Conservation (phyloP, 108 stramenopile genomes). For the Aurantiochytrium sp. region DNA sequence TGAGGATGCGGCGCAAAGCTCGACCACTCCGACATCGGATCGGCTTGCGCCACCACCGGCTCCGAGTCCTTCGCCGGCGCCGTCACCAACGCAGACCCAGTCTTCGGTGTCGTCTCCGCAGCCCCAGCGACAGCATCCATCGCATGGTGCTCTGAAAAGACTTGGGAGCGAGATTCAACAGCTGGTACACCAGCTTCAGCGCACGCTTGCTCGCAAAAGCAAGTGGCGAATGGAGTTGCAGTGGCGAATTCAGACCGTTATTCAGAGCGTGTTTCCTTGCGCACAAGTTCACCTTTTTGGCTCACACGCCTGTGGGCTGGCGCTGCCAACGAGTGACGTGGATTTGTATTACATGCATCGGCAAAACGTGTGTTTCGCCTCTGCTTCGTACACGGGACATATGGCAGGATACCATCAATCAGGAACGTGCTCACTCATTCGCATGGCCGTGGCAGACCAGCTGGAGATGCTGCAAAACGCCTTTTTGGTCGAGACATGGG, state of each 20-base stretch:
- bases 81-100: too few relatives aligned
- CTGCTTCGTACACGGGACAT: background rate
- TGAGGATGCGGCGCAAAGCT: too few relatives aligned
- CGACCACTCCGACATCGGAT: too few relatives aligned
- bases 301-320: background rate
- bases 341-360: background rate
- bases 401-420: background rate
- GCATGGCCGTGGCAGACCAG: background rate
- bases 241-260: background rate
- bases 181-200: background rate
- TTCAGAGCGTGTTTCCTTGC: background rate
- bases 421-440: background rate
- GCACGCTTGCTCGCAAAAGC: background rate
- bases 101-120: too few relatives aligned
- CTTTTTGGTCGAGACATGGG: background rate
- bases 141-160: too few relatives aligned
- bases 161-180: background rate
- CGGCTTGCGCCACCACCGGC: too few relatives aligned
- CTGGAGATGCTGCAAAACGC: background rate
- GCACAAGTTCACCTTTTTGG: background rate
- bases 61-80: too few relatives aligned
- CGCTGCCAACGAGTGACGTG: background rate
- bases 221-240: background rate
- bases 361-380: background rate
- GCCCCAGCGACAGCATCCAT: too few relatives aligned